A percentile compares a stretch with the other conserved stretches of the same genome.
Conservation (phyloP, 441 rosid genomes). For the Manihot esculenta region DNA sequence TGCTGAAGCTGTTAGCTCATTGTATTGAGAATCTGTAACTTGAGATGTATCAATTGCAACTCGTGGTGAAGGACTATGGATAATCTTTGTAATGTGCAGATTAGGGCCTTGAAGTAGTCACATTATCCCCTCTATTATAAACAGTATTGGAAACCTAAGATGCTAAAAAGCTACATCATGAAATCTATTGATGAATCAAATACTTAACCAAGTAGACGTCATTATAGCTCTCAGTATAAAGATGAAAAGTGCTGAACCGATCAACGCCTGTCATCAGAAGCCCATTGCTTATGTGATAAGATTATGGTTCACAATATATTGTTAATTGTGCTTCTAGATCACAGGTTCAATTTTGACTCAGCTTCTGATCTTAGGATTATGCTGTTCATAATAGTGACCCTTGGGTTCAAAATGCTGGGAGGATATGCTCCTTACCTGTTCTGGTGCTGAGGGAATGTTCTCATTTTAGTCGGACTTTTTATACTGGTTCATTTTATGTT, state of each 20-base stretch:
- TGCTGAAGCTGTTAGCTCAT: conserved; percentile 1
- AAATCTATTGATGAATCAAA: neutral
- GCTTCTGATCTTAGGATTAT: neutral
- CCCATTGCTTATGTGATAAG: neutral
- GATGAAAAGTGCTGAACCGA: neutral
- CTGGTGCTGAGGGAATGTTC: neutral
- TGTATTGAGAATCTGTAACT: neutral
- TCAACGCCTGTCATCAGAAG: neutral
- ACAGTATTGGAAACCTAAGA: neutral
- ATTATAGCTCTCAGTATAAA: neutral
- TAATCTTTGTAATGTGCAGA: neutral
- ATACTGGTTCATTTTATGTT: neutral
- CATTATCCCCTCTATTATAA: neutral
- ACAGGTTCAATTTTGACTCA: neutral
- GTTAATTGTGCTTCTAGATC: neutral
- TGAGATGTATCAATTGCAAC: neutral
- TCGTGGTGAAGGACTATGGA: neutral
- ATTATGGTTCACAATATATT: neutral
- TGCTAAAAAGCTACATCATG: neutral
- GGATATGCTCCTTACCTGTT: neutral
- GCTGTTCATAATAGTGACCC: neutral
- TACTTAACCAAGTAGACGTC: neutral
- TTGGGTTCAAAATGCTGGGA: neutral
- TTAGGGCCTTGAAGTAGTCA: neutral
- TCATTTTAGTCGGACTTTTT: neutral